Evolutionary conservation across 1,284 basidiomycete genomes (phyloP).

Genomic region (Puccinia hordei): DNA sequence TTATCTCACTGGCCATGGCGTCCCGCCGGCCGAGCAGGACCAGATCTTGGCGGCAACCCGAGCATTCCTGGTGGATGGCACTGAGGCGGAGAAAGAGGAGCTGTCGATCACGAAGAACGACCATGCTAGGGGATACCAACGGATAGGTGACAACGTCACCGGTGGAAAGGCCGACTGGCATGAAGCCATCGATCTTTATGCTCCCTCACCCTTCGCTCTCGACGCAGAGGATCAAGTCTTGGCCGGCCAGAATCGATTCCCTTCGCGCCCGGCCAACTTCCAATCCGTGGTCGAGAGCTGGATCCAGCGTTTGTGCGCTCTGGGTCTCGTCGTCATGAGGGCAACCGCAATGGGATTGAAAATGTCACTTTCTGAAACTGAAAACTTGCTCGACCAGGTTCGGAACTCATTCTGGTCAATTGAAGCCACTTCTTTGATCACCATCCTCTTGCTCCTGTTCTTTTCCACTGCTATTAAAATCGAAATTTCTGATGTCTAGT

Average conservation of each 20-base stretch:
- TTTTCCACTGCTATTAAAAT: not conserved
- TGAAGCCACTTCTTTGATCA: not conserved
- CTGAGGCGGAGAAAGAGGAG: constrained; percentile 69
- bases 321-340: constrained; percentile 31
- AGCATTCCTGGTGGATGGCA: constrained; percentile 71
- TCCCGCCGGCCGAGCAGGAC: constrained; percentile 67
- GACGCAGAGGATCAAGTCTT: constrained; percentile 3
- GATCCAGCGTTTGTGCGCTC: not conserved
- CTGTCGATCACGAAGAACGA: constrained; percentile 70
- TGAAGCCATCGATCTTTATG: constrained; percentile 79
- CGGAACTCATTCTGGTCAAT: constrained; percentile 84
- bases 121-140: constrained; percentile 58
- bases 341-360: constrained; percentile 74
- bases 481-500: not conserved
- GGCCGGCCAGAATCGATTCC: constrained; percentile 30
- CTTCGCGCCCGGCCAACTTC: constrained; percentile 48
- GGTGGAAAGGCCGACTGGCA: constrained; percentile 80
- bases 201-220: constrained; percentile 61
- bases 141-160: constrained; percentile 76
- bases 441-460: not conserved
- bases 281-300: constrained; percentile 27
- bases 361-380: constrained; percentile 71
- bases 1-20: constrained; percentile 67
- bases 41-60: constrained; percentile 68
- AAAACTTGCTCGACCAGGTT: constrained; percentile 67